Evolutionary conservation across 2,329 filamentous ascomycete genomes (phyloP).

Genomic region (Penicillium brevicompactum): DNA sequence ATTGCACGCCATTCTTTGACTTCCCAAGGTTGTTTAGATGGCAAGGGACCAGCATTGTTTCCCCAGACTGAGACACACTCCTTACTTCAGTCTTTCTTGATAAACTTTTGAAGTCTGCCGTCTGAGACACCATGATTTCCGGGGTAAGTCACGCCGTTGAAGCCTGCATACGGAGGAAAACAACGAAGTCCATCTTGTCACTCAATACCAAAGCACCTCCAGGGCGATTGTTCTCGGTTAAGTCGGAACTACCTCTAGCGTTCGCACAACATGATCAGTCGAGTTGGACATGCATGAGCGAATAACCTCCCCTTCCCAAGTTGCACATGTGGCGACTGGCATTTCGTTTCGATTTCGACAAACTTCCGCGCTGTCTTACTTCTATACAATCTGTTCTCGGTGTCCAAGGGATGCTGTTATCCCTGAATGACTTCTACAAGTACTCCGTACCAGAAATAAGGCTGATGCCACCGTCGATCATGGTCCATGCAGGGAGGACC

Average conservation of each 20-base stretch:
- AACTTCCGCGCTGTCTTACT: not conserved
- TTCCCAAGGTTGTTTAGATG: not conserved
- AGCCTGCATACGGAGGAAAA: not conserved
- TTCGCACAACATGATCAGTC: conserved; percentile 6
- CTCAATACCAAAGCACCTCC: not conserved
- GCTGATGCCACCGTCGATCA: conserved; percentile 16
- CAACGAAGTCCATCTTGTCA: not conserved
- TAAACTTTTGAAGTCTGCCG: not conserved
- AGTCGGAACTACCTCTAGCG: not conserved
- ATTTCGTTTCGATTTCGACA: not conserved
- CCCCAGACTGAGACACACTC: not conserved
- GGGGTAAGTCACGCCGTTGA: not conserved
- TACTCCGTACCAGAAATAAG: not conserved
- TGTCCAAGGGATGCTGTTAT: not conserved
- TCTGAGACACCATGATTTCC: not conserved
- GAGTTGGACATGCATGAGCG: not conserved
- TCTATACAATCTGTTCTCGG: not conserved
- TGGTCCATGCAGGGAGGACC: conserved; percentile 13
- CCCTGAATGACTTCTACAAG: not conserved
- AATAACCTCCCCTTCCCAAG: not conserved
- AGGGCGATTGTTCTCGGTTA: not conserved
- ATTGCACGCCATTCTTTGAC: not conserved
- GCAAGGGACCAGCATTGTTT: not conserved
- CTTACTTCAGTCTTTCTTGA: not conserved
- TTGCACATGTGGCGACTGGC: not conserved